Evolutionary conservation across 2,329 filamentous ascomycete genomes (phyloP).

Genomic region (Trichoderma sp.): DNA sequence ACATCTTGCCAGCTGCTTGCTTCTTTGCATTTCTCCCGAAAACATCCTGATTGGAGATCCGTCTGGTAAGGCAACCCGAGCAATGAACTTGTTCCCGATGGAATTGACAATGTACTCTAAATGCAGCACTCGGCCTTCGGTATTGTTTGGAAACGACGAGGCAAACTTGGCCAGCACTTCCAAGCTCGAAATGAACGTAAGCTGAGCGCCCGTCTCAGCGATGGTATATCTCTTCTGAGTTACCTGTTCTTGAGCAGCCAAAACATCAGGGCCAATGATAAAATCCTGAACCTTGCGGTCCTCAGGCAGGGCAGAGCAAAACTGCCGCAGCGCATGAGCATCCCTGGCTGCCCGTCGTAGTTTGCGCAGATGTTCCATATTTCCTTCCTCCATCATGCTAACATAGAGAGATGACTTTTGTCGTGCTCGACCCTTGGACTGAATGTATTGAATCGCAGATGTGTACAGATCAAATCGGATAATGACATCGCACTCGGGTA

Average conservation of each 20-base stretch:
- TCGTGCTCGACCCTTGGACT: constrained; percentile 84
- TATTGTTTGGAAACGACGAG: constrained; percentile 50
- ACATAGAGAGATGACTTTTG: constrained; percentile 75
- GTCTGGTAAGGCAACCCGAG: constrained; percentile 76
- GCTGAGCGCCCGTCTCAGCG: constrained; percentile 65
- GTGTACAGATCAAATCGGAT: constrained; percentile 81
- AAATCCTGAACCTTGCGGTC: constrained; percentile 55
- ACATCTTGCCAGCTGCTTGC: constrained; percentile 77
- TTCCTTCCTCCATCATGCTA: constrained; percentile 75
- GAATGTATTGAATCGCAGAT: constrained; percentile 92
- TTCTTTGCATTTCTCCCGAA: constrained; percentile 60
- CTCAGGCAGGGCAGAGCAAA: constrained; percentile 71
- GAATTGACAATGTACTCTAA: constrained; percentile 61
- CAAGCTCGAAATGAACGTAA: constrained; percentile 74
- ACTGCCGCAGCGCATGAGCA: constrained; percentile 64
- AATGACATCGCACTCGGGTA: constrained; percentile 64
- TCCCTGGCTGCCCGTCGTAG: constrained; percentile 59
- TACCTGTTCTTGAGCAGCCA: constrained; percentile 24
- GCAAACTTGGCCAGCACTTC: constrained; percentile 70
- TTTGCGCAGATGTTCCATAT: constrained; percentile 56
- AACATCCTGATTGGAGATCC: constrained; percentile 67
- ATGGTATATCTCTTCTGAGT: constrained; percentile 56
- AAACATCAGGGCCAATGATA: constrained; percentile 20
- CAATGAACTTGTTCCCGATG: constrained; percentile 60
- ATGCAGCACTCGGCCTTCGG: constrained; percentile 32